phyloP scores from a whole-genome alignment of 345 rosid species.

The Acer saccharum region DNA sequence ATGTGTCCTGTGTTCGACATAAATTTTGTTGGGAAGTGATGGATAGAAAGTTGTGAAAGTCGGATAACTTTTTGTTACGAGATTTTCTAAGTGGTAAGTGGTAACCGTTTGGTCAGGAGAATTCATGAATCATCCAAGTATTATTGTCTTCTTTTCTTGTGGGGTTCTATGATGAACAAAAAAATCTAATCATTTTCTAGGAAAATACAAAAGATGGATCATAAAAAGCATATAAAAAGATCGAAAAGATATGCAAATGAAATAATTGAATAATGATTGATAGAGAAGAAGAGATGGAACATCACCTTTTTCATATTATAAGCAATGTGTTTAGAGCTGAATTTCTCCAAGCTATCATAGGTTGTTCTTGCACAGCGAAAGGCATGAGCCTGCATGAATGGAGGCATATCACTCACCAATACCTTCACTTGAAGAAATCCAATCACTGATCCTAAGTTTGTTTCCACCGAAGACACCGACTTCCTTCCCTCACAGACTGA shows the following conservation, averaged over 20 bases:
- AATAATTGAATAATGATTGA: too few species aligned
- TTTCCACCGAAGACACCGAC: conserved; percentile 80
- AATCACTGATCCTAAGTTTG: conserved; percentile 57
- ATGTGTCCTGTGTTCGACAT: too few species aligned
- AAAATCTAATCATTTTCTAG: conserved; percentile 1
- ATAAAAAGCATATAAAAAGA: too few species aligned
- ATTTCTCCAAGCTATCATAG: conserved; percentile 70
- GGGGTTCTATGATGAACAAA: conserved; percentile 12
- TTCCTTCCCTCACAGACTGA: conserved; percentile 51
- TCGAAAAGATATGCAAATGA: too few species aligned
- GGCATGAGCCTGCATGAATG: conserved; percentile 88
- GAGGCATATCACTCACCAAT: conserved; percentile 83
- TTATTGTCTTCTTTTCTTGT: conserved; percentile 19
- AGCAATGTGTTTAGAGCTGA: conserved; percentile 85
- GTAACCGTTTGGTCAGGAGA: too few species aligned
- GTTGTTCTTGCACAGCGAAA: conserved; percentile 76
- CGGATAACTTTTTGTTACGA: neutral
- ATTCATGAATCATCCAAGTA: too few species aligned
- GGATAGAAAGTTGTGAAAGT: neutral
- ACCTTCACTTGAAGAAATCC: conserved; percentile 84
- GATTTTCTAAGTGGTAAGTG: neutral
- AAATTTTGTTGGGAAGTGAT: neutral
- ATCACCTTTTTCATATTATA: conserved; percentile 82
- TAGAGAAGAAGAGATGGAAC: neutral
- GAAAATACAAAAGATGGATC: conserved; percentile 18